Conservation (phyloP, 1,284 basidiomycete genomes). For the Heterobasidion occidentale region DNA sequence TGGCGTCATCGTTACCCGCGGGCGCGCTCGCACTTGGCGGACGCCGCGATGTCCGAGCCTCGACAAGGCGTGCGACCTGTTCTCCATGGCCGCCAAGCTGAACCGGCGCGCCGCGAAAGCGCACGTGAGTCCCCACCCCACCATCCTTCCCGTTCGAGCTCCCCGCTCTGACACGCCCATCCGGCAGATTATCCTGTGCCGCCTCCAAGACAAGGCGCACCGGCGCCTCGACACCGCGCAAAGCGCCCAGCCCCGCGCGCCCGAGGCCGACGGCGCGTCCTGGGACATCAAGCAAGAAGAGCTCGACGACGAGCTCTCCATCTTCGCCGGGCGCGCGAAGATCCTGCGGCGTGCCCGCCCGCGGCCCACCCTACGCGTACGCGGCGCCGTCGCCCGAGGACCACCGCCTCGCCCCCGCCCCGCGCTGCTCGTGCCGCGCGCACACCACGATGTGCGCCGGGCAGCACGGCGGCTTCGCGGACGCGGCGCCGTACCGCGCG, state of each 20-base stretch:
- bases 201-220: slow-evolving; percentile 49
- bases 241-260: slow-evolving; percentile 20
- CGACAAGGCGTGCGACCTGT: slow-evolving; percentile 19
- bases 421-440: too few species aligned
- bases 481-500: not conserved
- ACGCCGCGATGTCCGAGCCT: slow-evolving; percentile 21
- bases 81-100: slow-evolving; percentile 14
- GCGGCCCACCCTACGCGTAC: too few species aligned
- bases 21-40: slow-evolving; percentile 16
- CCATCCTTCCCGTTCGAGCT: not conserved
- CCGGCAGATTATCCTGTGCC: slow-evolving; percentile 46
- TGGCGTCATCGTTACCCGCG: slow-evolving; percentile 18
- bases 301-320: slow-evolving; percentile 47
- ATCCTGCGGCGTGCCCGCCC: slow-evolving; percentile 26
- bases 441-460: too few species aligned
- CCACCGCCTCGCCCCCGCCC: too few species aligned
- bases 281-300: slow-evolving; percentile 36
- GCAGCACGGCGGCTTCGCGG: too few species aligned
- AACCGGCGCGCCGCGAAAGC: slow-evolving; percentile 19
- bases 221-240: slow-evolving; percentile 33
- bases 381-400: too few species aligned
- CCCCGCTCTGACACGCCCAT: not conserved
- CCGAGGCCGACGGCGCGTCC: slow-evolving; percentile 27
- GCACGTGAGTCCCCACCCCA: slow-evolving; percentile 16
- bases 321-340: slow-evolving; percentile 53